phyloP scores from a whole-genome alignment of 2,329 filamentous ascomycete species.

The Polytolypa hystricis region DNA sequence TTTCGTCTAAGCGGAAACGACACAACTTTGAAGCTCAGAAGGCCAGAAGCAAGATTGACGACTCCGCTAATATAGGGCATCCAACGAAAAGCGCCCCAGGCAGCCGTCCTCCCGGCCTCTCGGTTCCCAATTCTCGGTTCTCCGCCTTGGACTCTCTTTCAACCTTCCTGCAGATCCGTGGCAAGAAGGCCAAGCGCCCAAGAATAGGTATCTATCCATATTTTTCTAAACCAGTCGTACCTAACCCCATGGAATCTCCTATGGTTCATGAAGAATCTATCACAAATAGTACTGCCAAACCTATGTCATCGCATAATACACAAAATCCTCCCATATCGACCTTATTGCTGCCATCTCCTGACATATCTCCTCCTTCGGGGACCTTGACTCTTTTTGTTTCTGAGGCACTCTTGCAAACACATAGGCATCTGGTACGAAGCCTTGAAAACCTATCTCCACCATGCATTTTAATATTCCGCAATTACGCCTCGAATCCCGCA shows the following conservation, averaged over 20 bases:
- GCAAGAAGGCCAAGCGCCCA: conserved; percentile 19
- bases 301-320: no score
- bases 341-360: conserved; percentile 1
- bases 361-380: conserved; percentile 11
- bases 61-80: no score
- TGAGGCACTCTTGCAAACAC: conserved; percentile 16
- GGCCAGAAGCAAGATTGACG: no score
- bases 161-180: conserved; percentile 42
- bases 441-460: conserved; percentile 10
- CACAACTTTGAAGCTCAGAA: no score
- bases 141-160: conserved; percentile 32
- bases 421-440: conserved; percentile 13
- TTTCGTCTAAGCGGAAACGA: no score
- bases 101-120: background rate
- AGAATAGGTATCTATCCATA: conserved; percentile 19
- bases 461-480: conserved; percentile 15
- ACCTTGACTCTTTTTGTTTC: conserved; percentile 18
- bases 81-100: no score
- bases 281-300: no score
- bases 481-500: conserved; percentile 12
- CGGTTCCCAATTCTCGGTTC: conserved; percentile 22
- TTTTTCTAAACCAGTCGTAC: conserved; percentile 10
- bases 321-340: background rate
- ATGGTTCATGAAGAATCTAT: no score
- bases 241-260: background rate